A percentile compares a stretch with the other conserved stretches of the same genome.
Conservation (phyloP, 345 rosid genomes). For the Geranium brycei region DNA sequence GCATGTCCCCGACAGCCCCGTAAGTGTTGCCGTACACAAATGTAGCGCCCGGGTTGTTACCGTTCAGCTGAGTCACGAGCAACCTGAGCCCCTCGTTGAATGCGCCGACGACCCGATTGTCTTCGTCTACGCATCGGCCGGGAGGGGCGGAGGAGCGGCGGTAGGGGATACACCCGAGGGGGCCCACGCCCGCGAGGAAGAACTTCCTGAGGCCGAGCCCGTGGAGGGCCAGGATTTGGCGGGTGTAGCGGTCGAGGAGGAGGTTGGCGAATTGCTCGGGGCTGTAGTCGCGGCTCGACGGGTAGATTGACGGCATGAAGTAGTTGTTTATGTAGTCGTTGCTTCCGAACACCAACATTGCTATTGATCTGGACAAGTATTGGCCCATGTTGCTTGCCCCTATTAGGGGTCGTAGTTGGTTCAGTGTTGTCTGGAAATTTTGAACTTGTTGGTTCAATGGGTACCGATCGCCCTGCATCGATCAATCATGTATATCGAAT, state of each 20-base stretch:
- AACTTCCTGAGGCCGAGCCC: slow-evolving; percentile 51
- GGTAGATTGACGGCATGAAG: slow-evolving; percentile 43
- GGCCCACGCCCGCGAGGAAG: slow-evolving; percentile 23
- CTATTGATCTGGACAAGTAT: slow-evolving; percentile 40
- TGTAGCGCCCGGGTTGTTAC: slow-evolving; percentile 38
- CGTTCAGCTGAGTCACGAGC: slow-evolving; percentile 51
- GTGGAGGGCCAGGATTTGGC: slow-evolving; percentile 32
- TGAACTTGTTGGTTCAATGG: slow-evolving; percentile 44
- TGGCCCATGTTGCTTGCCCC: slow-evolving; percentile 16
- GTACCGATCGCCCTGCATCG: slow-evolving; percentile 53
- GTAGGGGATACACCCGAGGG: slow-evolving; percentile 84
- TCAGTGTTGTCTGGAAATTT: slow-evolving; percentile 46
- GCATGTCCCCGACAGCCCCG: slow-evolving; percentile 48
- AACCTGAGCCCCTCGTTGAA: slow-evolving; percentile 59
- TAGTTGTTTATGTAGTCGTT: slow-evolving; percentile 81
- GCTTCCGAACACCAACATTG: slow-evolving; percentile 49
- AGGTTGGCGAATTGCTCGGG: slow-evolving; percentile 40
- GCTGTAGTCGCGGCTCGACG: slow-evolving; percentile 35
- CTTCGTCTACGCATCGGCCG: slow-evolving; percentile 52
- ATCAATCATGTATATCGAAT: too few species aligned
- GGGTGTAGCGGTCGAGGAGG: slow-evolving; percentile 38
- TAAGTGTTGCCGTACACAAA: slow-evolving; percentile 50
- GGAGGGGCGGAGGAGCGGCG: slow-evolving; percentile 42
- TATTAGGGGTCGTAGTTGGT: slow-evolving; percentile 25
- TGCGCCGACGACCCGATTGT: slow-evolving; percentile 51